These are phyloP conservation scores for Coemansia sp. DNA, from an alignment of 192 early-diverging fungal genomes.

Conservation along the genomic window DNA sequence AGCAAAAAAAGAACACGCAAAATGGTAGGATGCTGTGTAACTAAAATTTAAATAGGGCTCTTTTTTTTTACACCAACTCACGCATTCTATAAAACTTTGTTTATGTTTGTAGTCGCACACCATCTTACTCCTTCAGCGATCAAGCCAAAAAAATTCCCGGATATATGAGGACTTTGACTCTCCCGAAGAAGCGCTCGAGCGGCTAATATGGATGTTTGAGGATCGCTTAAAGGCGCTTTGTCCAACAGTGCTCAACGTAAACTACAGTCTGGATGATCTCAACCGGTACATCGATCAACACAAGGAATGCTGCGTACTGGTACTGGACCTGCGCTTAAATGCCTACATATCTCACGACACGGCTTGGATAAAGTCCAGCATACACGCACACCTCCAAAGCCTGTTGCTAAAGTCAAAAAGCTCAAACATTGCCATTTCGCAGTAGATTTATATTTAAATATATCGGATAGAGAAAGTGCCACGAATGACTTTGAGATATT, in stretches of 20 bases:
- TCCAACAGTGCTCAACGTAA: constrained; percentile 25
- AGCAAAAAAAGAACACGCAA: neutral
- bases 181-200: constrained; percentile 29
- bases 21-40: neutral
- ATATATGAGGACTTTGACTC: constrained; percentile 31
- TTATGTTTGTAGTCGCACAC: constrained; percentile 17
- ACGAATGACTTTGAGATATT: neutral
- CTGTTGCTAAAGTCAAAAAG: neutral
- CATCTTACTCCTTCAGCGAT: constrained; percentile 33
- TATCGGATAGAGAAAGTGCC: neutral
- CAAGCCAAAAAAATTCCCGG: constrained; percentile 13
- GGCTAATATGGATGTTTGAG: constrained; percentile 40
- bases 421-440: neutral
- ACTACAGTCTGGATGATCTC: constrained; percentile 47
- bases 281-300: constrained; percentile 42
- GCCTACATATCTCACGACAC: constrained; percentile 17
- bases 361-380: constrained; percentile 24
- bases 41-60: neutral
- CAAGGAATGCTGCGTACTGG: constrained; percentile 29
- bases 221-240: constrained; percentile 30
- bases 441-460: neutral
- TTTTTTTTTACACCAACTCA: neutral
- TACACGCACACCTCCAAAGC: constrained; percentile 10
- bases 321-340: constrained; percentile 4
- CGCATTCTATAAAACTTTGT: neutral